Base-by-base conservation (phyloP, 805 yeast species). In the Pichia paraexigua region DNA sequence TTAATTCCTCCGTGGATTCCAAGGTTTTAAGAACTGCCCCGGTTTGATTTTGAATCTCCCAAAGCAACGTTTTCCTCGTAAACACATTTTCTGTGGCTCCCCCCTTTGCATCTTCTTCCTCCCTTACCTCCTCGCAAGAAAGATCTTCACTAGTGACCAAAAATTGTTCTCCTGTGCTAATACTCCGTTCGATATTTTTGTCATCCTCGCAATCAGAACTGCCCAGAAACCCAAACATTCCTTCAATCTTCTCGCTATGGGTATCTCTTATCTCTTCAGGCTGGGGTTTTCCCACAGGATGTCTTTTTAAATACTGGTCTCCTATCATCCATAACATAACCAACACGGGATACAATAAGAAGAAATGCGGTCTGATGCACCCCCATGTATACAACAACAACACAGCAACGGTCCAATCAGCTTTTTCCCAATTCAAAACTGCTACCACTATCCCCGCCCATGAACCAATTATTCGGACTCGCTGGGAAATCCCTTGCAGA, bases 321-420 rank as follows among this genome's bases (percentile, higher is more conserved):
- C 85, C 69, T 70, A 90, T 74, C 3, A 84, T 69, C 1, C 80
- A 82, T 50, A 75, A 71, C 30, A 85, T 58, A 3, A 87, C 45
- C 46, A 71, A 73, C 2, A 84, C 58, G 0, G 97, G 97, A 32
- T 82, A 71, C 1, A 81, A 73, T 40, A 85, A 65, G 13, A 87
- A 69, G 47, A 85, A 65, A 62, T 81, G 81, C 0, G 96, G 96
- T 69, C 85, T 77, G 37, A 83, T 65, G 59, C 94, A 85, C 1
- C 83, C 69, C 53, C 80, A 73, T 0, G 96, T 83, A 56, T 85
- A 82, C 1, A 80, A 55, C 6, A 83, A 69, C 49, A 88, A 66
- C 22, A 71, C 63, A 0, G 84, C 71, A 6, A 90, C 56, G 0
- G 97, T 90, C 54, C 80, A 76, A 0, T 86, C 72, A 0, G 95